Conservation (phyloP, 2,329 filamentous ascomycete species). For the Verticillium albo-atrum region DNA sequence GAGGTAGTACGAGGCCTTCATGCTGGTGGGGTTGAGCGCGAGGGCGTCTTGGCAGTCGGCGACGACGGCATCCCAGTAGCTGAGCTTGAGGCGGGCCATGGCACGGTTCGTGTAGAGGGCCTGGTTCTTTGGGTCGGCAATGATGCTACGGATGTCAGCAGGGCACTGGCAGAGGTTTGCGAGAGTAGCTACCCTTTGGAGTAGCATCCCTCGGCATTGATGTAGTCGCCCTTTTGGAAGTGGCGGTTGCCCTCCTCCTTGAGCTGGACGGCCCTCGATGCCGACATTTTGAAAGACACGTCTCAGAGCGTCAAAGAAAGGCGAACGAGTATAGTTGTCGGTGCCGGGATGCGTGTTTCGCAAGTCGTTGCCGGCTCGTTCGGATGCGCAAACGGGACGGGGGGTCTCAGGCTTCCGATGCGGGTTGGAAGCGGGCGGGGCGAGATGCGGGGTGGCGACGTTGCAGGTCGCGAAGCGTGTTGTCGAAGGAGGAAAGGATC, state of each 20-base stretch:
- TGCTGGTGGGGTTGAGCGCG: constrained; percentile 56
- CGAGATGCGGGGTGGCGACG: neutral
- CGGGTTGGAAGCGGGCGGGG: neutral
- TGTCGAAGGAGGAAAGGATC: neutral
- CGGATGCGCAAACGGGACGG: neutral
- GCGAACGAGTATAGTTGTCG: too few relatives aligned
- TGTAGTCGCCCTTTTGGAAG: constrained; percentile 62
- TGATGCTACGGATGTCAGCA: constrained; percentile 50
- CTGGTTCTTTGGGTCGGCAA: constrained; percentile 71
- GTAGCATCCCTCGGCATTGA: constrained; percentile 63
- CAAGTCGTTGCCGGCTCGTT: neutral
- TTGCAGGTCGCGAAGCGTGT: neutral
- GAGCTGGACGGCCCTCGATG: constrained; percentile 31
- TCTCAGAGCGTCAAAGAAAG: too few relatives aligned
- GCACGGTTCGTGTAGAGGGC: constrained; percentile 87
- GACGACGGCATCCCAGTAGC: constrained; percentile 69
- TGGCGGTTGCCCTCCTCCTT: constrained; percentile 59
- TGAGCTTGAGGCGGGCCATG: constrained; percentile 72
- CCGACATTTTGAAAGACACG: constrained; percentile 8
- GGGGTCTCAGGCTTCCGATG: neutral
- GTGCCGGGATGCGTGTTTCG: too few relatives aligned
- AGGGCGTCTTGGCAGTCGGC: constrained; percentile 75
- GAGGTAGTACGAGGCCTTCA: constrained; percentile 83
- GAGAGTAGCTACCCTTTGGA: constrained; percentile 55
- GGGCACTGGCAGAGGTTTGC: neutral